Conservation (phyloP, 495 filamentous ascomycete genomes). For the Lasiosphaeria ovina region DNA sequence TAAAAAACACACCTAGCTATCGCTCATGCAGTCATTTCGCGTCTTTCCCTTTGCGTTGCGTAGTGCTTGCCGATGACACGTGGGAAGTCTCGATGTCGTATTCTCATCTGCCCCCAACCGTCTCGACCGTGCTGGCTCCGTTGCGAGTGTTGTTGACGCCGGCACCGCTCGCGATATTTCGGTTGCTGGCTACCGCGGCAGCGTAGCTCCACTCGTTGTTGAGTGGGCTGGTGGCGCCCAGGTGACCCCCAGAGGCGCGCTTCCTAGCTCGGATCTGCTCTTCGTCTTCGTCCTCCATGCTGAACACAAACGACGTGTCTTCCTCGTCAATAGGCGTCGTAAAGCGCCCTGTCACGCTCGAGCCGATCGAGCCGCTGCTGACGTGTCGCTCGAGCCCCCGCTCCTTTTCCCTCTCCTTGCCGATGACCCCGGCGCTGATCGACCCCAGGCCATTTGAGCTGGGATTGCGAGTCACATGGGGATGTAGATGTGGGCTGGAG, state of each 20-base stretch:
- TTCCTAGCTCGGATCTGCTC: constrained; percentile 44
- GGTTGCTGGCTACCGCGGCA: constrained; percentile 33
- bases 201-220: constrained; percentile 40
- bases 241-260: constrained; percentile 34
- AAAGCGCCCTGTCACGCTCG: constrained; percentile 48
- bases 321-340: constrained; percentile 75
- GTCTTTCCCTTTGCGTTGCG: not conserved
- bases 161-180: constrained; percentile 2
- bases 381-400: constrained; percentile 49
- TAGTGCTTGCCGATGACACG: not conserved
- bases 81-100: not conserved
- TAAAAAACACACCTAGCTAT: not conserved
- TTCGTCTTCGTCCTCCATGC: constrained; percentile 74
- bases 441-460: constrained; percentile 27
- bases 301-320: constrained; percentile 72
- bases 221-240: constrained; percentile 34
- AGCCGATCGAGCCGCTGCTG: constrained; percentile 50
- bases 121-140: constrained; percentile 19
- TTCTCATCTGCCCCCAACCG: constrained; percentile 22
- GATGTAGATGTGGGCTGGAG: constrained; percentile 41
- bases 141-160: constrained; percentile 19
- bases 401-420: constrained; percentile 33
- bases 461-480: constrained; percentile 31
- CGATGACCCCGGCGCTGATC: constrained; percentile 28
- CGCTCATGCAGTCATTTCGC: not conserved